phyloP scores from a whole-genome alignment of 306 rosid species.

The Vachellia collinsii region DNA sequence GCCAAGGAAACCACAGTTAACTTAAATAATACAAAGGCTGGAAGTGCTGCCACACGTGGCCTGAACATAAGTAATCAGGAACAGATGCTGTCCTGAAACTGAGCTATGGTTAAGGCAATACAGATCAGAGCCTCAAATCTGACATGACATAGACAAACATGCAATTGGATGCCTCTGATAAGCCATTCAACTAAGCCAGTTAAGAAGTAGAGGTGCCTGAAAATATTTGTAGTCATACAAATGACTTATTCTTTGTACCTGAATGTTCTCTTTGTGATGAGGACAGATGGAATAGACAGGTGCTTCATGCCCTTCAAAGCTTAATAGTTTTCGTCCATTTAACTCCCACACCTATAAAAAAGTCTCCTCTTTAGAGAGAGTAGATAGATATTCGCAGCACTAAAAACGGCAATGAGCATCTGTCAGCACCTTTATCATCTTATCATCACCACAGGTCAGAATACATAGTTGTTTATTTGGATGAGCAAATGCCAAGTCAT shows the following conservation, averaged over 20 bases:
- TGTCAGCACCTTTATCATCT: conserved; percentile 68
- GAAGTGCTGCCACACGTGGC: neutral
- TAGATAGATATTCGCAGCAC: conserved; percentile 29
- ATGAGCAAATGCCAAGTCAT: conserved; percentile 87
- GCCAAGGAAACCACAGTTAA: conserved; percentile 41
- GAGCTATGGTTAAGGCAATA: neutral
- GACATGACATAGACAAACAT: conserved; percentile 6
- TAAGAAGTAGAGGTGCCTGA: neutral
- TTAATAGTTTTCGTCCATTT: conserved; percentile 60
- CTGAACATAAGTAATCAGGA: neutral
- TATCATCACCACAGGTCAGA: conserved; percentile 90
- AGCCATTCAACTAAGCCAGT: neutral
- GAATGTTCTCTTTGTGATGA: conserved; percentile 87
- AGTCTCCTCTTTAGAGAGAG: conserved; percentile 37
- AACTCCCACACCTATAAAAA: conserved; percentile 78
- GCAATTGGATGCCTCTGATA: neutral
- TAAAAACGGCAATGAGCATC: conserved; percentile 21
- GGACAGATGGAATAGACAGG: conserved; percentile 89
- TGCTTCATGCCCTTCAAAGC: conserved; percentile 84
- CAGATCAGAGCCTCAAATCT: neutral
- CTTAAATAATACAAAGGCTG: conserved; percentile 39
- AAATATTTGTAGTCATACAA: conserved; percentile 17
- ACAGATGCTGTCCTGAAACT: neutral
- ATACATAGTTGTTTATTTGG: conserved; percentile 76
- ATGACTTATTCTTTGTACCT: conserved; percentile 49